Percentiles rank a stretch among this genome's conserved stretches.
These are phyloP conservation scores for Phytophthora multivora DNA, from an alignment of 352 stramenopile species.

Conservation along the genomic window DNA sequence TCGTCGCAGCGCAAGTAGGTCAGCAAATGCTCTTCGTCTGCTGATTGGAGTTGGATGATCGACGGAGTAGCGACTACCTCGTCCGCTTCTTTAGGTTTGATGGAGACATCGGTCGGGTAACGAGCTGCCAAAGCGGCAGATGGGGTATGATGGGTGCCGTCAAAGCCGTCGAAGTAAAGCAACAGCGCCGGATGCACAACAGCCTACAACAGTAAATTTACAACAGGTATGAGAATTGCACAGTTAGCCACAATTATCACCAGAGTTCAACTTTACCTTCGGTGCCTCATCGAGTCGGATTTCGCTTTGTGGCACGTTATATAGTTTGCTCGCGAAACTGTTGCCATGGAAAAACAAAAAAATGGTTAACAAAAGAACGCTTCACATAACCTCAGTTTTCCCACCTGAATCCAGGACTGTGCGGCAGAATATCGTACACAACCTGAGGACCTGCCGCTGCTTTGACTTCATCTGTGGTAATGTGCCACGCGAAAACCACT, in stretches of 20 bases:
- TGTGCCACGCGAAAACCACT: constrained; percentile 69
- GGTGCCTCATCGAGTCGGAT: constrained; percentile 43
- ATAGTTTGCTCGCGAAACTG: constrained; percentile 59
- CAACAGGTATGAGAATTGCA: background rate
- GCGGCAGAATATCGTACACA: constrained; percentile 73
- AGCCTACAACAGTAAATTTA: constrained; percentile 29
- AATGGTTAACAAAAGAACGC: background rate
- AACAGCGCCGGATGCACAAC: constrained; percentile 68
- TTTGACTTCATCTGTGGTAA: constrained; percentile 34
- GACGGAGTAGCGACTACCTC: constrained; percentile 42
- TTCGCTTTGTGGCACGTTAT: constrained; percentile 65
- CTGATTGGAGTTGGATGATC: constrained; percentile 76
- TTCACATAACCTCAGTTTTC: background rate
- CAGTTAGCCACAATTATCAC: too few species aligned
- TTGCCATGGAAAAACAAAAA: background rate
- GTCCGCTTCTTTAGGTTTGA: constrained; percentile 3
- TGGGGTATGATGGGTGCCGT: constrained; percentile 57
- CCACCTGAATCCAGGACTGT: constrained; percentile 57
- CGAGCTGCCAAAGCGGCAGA: constrained; percentile 62
- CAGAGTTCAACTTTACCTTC: constrained; percentile 37
- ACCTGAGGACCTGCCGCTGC: constrained; percentile 45
- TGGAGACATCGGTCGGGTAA: constrained; percentile 59
- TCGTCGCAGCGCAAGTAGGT: constrained; percentile 72
- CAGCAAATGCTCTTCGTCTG: constrained; percentile 67
- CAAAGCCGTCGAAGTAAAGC: constrained; percentile 82